A percentile compares a stretch with the other conserved stretches of the same genome.
Conservation (phyloP, 768 basidiomycete genomes). For the Russula virescens region DNA sequence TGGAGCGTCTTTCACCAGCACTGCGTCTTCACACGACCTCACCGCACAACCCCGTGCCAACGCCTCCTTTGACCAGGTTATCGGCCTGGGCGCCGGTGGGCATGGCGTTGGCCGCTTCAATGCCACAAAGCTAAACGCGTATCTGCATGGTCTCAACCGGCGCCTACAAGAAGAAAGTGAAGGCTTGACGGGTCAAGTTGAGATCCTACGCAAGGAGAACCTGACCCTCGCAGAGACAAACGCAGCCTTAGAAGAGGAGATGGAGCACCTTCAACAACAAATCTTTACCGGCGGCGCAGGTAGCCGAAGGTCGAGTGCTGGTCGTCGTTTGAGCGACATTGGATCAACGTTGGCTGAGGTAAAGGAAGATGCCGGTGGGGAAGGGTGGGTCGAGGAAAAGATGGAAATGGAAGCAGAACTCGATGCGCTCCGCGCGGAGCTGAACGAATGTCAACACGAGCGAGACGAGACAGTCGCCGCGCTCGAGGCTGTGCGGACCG, state of each 20-base stretch:
- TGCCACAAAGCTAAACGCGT: conserved; percentile 77
- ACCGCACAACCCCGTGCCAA: conserved; percentile 75
- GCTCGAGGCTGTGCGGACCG: conserved; percentile 50
- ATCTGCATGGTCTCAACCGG: conserved; percentile 80
- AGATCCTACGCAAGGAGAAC: conserved; percentile 46
- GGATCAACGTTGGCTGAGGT: conserved; percentile 54
- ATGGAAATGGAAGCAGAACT: conserved; percentile 41
- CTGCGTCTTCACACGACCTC: conserved; percentile 83
- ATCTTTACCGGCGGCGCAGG: conserved; percentile 19
- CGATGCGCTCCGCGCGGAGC: conserved; percentile 32
- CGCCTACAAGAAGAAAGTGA: conserved; percentile 84
- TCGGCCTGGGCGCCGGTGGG: conserved; percentile 63
- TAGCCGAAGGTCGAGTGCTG: conserved; percentile 34
- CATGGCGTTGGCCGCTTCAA: conserved; percentile 76
- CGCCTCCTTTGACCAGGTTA: conserved; percentile 81
- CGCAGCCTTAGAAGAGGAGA: conserved; percentile 13
- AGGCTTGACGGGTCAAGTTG: conserved; percentile 47
- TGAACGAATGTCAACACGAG: conserved; percentile 34
- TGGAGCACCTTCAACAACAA: conserved; percentile 23
- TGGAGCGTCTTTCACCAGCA: conserved; percentile 69
- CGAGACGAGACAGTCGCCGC: conserved; percentile 39
- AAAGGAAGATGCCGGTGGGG: conserved; percentile 54
- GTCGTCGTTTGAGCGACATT: conserved; percentile 46
- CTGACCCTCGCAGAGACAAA: conserved; percentile 22
- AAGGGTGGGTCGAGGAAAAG: conserved; percentile 70